A percentile compares a stretch with the other conserved stretches of the same genome.
Evolutionary conservation across 2,329 filamentous ascomycete genomes (phyloP).

Genomic region (Gnomoniopsis sp.): DNA sequence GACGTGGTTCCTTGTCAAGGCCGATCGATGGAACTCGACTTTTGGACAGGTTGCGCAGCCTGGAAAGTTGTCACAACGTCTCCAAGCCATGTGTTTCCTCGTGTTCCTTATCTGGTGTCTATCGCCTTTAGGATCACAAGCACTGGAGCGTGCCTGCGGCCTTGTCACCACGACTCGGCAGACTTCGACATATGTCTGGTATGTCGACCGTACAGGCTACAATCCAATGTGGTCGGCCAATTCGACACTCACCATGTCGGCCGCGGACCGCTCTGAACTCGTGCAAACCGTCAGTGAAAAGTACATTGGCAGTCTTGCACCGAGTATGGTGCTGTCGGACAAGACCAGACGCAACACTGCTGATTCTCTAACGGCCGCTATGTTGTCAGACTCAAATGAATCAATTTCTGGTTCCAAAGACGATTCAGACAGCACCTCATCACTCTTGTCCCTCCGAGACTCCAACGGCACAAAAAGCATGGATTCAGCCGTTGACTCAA

Average conservation of each 20-base stretch:
- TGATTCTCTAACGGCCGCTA: background rate
- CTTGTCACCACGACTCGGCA: background rate
- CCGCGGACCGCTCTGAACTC: background rate
- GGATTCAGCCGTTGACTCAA: background rate
- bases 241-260: background rate
- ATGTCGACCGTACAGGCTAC: constrained; percentile 10
- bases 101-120: constrained; percentile 19
- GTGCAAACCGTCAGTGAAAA: constrained; percentile 1
- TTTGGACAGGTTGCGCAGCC: constrained; percentile 13
- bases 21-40: constrained; percentile 16
- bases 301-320: constrained; percentile 9
- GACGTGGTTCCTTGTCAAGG: constrained; percentile 17
- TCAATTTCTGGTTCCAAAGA: background rate
- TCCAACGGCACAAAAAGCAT: background rate
- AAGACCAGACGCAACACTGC: background rate
- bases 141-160: constrained; percentile 9
- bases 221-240: constrained; percentile 8
- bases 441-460: background rate
- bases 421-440: background rate
- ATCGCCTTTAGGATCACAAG: constrained; percentile 18
- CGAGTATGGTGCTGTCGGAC: background rate
- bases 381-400: background rate
- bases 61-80: constrained; percentile 10
- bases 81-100: constrained; percentile 10
- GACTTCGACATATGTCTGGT: constrained; percentile 2